Evolutionary conservation across 2,329 filamentous ascomycete genomes (phyloP).

Genomic region (Talaromyces pinophilus): DNA sequence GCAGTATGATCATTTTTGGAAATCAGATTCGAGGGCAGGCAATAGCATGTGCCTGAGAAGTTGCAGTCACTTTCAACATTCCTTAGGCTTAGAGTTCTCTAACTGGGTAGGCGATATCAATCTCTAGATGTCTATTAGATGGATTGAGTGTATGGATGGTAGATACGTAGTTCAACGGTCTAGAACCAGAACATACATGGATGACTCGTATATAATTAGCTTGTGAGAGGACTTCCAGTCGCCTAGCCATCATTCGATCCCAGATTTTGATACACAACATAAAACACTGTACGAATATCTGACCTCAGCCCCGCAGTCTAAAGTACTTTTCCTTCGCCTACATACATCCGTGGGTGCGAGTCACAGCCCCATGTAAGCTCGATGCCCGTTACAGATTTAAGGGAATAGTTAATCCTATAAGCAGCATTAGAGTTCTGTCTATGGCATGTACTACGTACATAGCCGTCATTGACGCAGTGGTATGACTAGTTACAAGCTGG

Average conservation of each 20-base stretch:
- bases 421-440: not conserved
- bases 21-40: not conserved
- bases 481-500: not conserved
- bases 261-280: not conserved
- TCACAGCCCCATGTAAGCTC: not conserved
- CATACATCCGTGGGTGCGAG: not conserved
- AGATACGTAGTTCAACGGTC: not conserved
- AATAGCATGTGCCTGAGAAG: not conserved
- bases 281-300: no score
- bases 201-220: not conserved
- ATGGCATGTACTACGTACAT: not conserved
- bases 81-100: not conserved
- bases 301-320: not conserved
- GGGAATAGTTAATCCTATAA: not conserved
- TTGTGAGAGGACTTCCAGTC: not conserved
- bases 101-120: not conserved
- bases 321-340: not conserved
- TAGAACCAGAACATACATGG: not conserved
- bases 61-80: not conserved
- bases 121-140: not conserved
- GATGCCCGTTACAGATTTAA: not conserved
- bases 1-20: not conserved
- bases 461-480: not conserved
- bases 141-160: not conserved
- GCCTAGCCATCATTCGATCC: not conserved